Percentiles rank a stretch among this genome's conserved stretches.
These are phyloP conservation scores for Xylaria sp. DNA, from an alignment of 495 filamentous ascomycete species.

Conservation along the genomic window DNA sequence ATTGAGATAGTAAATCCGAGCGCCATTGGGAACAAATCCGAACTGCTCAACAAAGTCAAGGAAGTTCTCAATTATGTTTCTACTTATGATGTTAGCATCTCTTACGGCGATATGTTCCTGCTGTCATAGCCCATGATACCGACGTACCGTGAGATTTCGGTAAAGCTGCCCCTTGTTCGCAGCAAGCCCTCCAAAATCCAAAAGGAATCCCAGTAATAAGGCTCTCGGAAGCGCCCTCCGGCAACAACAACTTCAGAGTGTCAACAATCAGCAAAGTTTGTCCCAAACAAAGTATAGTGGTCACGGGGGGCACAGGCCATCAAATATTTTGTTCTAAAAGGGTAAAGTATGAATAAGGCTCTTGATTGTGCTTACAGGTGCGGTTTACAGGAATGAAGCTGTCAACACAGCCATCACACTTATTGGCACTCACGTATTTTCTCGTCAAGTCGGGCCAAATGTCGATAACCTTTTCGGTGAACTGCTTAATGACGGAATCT, in stretches of 20 bases:
- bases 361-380: slow-evolving; percentile 33
- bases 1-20: slow-evolving; percentile 56
- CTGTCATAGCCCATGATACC: neutral
- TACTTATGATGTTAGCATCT: slow-evolving; percentile 8
- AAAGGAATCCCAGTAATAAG: slow-evolving; percentile 62
- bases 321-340: neutral
- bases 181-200: slow-evolving; percentile 60
- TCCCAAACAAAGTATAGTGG: neutral
- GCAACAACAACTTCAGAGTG: slow-evolving; percentile 53
- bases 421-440: slow-evolving; percentile 47
- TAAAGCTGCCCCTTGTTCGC: slow-evolving; percentile 56
- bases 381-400: slow-evolving; percentile 60
- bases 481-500: slow-evolving; percentile 54
- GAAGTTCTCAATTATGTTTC: slow-evolving; percentile 60
- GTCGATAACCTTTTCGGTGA: slow-evolving; percentile 54
- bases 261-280: neutral
- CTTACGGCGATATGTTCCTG: neutral
- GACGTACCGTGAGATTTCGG: slow-evolving; percentile 48
- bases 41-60: slow-evolving; percentile 57
- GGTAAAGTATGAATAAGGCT: neutral
- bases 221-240: slow-evolving; percentile 58
- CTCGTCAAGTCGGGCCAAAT: slow-evolving; percentile 61
- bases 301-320: neutral
- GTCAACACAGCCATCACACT: slow-evolving; percentile 53
- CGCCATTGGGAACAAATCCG: slow-evolving; percentile 59